phyloP scores from a whole-genome alignment of 331 rosid species.

The Dryas integrifolia region DNA sequence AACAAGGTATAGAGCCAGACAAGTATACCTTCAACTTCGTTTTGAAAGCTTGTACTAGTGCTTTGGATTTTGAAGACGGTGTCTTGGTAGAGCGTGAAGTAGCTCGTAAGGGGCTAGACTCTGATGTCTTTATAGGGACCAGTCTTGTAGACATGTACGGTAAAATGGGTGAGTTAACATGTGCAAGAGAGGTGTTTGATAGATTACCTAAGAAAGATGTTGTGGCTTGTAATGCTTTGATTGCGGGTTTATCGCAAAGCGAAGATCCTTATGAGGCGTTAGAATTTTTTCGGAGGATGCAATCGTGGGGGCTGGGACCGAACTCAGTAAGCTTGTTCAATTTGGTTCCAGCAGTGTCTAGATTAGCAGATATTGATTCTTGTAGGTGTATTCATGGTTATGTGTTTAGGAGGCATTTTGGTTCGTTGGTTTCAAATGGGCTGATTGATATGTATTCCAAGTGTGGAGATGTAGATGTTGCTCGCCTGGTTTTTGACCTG shows the following conservation, averaged over 20 bases:
- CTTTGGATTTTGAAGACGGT: slow-evolving; percentile 56
- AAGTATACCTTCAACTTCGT: slow-evolving; percentile 68
- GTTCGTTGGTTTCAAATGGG: slow-evolving; percentile 42
- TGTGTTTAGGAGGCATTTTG: slow-evolving; percentile 43
- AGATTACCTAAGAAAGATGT: slow-evolving; percentile 48
- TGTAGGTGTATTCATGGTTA: slow-evolving; percentile 65
- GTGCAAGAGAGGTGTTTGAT: slow-evolving; percentile 56
- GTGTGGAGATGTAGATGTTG: slow-evolving; percentile 48
- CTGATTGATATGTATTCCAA: slow-evolving; percentile 73
- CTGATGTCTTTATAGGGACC: slow-evolving; percentile 64
- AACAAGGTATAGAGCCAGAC: slow-evolving; percentile 52
- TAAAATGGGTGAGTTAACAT: slow-evolving; percentile 48
- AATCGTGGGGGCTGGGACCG: slow-evolving; percentile 38
- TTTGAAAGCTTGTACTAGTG: slow-evolving; percentile 61
- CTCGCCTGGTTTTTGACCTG: slow-evolving; percentile 38
- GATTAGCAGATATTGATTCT: slow-evolving; percentile 40
- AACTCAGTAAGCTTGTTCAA: slow-evolving; percentile 59
- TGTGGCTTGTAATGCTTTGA: slow-evolving; percentile 62
- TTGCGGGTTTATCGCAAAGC: slow-evolving; percentile 62
- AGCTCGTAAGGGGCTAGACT: slow-evolving; percentile 38
- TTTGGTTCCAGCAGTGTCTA: slow-evolving; percentile 67
- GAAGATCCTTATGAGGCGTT: slow-evolving; percentile 43
- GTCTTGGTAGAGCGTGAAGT: slow-evolving; percentile 41
- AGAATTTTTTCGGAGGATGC: slow-evolving; percentile 45
- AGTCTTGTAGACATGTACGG: slow-evolving; percentile 57